phyloP scores from a whole-genome alignment of 2,329 filamentous ascomycete genomes.

The Biscogniauxia marginata region DNA sequence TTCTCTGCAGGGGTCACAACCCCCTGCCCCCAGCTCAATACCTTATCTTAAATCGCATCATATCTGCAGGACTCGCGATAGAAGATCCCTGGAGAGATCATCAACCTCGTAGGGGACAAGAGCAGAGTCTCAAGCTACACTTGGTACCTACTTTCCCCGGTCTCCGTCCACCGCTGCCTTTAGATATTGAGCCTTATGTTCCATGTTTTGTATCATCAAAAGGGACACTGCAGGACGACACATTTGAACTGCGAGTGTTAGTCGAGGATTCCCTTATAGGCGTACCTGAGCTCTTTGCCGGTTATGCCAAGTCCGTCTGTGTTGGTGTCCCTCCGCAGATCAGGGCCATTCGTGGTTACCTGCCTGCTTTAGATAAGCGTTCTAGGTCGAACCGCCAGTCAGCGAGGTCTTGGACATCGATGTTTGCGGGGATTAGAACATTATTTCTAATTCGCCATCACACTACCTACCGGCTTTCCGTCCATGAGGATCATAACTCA shows the following conservation, averaged over 20 bases:
- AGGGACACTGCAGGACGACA: not conserved
- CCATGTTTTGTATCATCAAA: not conserved
- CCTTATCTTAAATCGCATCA: not conserved
- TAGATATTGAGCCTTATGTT: not conserved
- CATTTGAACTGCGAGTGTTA: not conserved
- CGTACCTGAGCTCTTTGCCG: not conserved
- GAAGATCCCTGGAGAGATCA: not conserved
- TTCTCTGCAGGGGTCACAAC: not conserved
- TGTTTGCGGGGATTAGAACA: not conserved
- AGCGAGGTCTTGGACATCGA: not conserved
- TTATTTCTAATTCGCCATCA: not conserved
- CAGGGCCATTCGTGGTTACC: not conserved
- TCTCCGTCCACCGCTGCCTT: not conserved
- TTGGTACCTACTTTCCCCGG: not conserved
- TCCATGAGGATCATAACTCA: not conserved
- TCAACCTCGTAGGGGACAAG: not conserved
- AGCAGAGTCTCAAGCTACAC: not conserved
- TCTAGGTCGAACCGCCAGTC: not conserved
- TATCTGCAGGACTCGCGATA: not conserved
- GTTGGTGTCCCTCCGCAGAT: not conserved
- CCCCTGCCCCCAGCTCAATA: not conserved
- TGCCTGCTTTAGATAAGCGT: not conserved
- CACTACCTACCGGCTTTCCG: not conserved
- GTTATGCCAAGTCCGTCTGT: not conserved
- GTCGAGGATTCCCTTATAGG: not conserved